Evolutionary conservation across 169 alveolate genomes (phyloP), one percentile per base, ranked within the genome.

Genomic region (Besnoitia besnoiti): DNA sequence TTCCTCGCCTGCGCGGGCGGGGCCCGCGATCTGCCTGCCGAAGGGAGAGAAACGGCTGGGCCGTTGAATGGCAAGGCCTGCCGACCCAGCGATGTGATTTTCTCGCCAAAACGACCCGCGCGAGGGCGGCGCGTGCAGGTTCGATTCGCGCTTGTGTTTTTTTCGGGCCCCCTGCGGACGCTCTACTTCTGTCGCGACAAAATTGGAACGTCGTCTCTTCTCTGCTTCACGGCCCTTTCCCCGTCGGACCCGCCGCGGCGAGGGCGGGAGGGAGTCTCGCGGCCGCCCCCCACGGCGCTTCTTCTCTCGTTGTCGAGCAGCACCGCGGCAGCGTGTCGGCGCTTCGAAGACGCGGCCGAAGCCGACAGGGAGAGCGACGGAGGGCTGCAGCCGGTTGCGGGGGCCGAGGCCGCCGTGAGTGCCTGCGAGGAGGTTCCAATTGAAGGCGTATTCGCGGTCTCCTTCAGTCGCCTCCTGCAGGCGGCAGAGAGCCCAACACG

Each of bases 111-210:
- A n/a, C n/a, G n/a, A n/a, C n/a, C n/a, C n/a, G n/a, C n/a, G n/a
- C 67, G 14, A 14, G n/a, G 67, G 67, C 14, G 39, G 46, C 40
- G 47, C 8, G 19, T 73, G 44, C 82, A 35, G 12, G 82, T 37
- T 2, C 59, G 37, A 4, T 77, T 77, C 30, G 49, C 87, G 33
- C 55, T 77, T 30, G 87, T 77, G 21, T 77, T 40, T 55, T 77
- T 40, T 39, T 77, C 87, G 61, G n/a, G 35, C 1, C 4, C 2
- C 7, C 55, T 77, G 14, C 87, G 40, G 59, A 40, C 40, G 49
- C 87, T 77, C 27, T 77, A 4, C 21, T 77, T 77, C 59, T 77
- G 87, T 35, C 87, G 87, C 16, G 87, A 77, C 35, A 77, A 77
- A 77, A 19, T 39, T 21, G 87, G 87, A 0, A 35, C 87, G 0